Evolutionary conservation across 2,329 filamentous ascomycete genomes (phyloP).

Genomic region (Berkeleyomyces rouxiae): DNA sequence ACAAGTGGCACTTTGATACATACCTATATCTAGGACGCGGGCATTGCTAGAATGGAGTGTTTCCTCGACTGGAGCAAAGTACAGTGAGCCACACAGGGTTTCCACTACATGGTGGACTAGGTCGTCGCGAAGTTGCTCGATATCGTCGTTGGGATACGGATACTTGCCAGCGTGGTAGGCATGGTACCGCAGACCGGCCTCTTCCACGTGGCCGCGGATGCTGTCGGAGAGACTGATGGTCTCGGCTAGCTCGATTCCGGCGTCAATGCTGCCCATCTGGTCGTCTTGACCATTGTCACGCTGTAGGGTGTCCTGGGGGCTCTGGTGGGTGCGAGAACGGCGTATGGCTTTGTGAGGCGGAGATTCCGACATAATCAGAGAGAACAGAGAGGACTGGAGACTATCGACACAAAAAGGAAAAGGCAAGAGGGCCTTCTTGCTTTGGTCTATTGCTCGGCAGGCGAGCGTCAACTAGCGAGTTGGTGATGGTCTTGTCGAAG

Average conservation of each 20-base stretch:
- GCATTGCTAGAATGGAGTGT: slow-evolving; percentile 22
- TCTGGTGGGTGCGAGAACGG: slow-evolving; percentile 2
- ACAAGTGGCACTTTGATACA: slow-evolving; percentile 14
- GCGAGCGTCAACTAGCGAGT: no score
- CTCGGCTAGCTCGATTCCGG: slow-evolving; percentile 14
- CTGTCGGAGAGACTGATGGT: slow-evolving; percentile 27
- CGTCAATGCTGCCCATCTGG: neutral
- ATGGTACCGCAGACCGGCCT: slow-evolving; percentile 29
- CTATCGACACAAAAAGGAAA: slow-evolving; percentile 8
- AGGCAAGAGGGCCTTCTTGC: neutral
- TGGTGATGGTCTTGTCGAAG: no score
- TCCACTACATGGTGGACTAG: slow-evolving; percentile 26
- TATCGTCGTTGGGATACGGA: slow-evolving; percentile 28
- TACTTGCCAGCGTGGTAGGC: slow-evolving; percentile 24
- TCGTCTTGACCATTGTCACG: neutral
- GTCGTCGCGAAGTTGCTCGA: slow-evolving; percentile 27
- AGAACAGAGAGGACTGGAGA: neutral
- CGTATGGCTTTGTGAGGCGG: slow-evolving; percentile 6
- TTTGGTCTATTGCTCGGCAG: neutral
- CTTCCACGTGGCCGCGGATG: slow-evolving; percentile 27
- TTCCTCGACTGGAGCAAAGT: slow-evolving; percentile 28
- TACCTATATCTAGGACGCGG: slow-evolving; percentile 32
- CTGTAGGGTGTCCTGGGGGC: neutral
- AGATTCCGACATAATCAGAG: slow-evolving; percentile 2
- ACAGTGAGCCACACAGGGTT: slow-evolving; percentile 24